A percentile compares a stretch with the other conserved stretches of the same genome.
Evolutionary conservation across 768 basidiomycete genomes (phyloP).

Genomic region (Suillus tomentosus): DNA sequence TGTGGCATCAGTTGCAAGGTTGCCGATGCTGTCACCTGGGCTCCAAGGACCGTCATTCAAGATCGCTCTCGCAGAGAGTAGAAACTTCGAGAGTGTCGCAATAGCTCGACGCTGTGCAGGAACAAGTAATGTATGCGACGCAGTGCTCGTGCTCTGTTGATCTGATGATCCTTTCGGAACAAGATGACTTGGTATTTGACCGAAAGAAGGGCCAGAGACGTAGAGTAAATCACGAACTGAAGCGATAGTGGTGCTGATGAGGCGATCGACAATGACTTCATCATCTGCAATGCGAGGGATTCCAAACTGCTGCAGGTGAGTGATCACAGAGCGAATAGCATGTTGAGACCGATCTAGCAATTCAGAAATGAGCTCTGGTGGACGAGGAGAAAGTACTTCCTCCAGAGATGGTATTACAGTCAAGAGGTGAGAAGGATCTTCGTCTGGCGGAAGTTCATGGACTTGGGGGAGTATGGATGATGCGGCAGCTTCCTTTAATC

Average conservation of each 20-base stretch:
- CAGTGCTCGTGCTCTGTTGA: conserved; percentile 30
- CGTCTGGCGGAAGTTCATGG: conserved; percentile 7
- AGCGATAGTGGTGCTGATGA: conserved; percentile 60
- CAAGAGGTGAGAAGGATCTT: neutral
- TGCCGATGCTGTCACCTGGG: conserved; percentile 27
- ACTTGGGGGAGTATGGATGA: conserved; percentile 11
- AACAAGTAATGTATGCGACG: conserved; percentile 61
- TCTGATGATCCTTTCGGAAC: conserved; percentile 40
- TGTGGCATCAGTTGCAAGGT: conserved; percentile 70
- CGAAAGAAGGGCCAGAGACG: conserved; percentile 55
- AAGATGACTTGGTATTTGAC: conserved; percentile 41
- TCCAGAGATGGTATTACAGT: conserved; percentile 36
- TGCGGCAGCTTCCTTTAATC: conserved; percentile 8
- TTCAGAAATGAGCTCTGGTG: conserved; percentile 59
- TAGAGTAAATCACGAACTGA: conserved; percentile 74
- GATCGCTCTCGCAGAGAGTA: conserved; percentile 83
- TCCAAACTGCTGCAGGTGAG: conserved; percentile 54
- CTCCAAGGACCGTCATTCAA: conserved; percentile 43
- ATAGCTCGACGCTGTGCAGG: conserved; percentile 81
- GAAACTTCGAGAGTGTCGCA: conserved; percentile 84
- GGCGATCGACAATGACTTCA: conserved; percentile 57
- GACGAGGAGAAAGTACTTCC: conserved; percentile 50
- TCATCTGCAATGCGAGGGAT: conserved; percentile 51
- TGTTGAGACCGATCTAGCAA: conserved; percentile 56
- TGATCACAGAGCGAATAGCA: conserved; percentile 61